A percentile compares a stretch with the other conserved stretches of the same genome.
phyloP scores from a whole-genome alignment of 805 yeast genomes.

The Sugiyamaella lignohabitans region DNA sequence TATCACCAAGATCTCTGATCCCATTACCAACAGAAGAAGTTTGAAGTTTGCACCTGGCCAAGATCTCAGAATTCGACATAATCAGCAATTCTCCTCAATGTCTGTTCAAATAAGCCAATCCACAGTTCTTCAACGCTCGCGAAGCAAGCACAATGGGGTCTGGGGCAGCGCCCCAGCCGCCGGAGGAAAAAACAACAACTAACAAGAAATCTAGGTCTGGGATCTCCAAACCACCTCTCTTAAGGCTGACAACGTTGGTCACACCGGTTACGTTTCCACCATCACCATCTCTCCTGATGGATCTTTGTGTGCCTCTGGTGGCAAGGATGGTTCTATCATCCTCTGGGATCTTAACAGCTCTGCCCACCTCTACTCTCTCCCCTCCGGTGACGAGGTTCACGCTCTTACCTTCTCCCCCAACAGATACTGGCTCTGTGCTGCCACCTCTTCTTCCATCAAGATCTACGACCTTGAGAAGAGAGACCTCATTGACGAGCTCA shows the following conservation, averaged over 20 bases:
- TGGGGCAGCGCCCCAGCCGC: no score
- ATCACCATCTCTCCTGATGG: constrained; percentile 99
- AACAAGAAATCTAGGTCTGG: constrained; percentile 68
- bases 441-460: constrained; percentile 96
- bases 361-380: constrained; percentile 84
- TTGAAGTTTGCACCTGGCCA: constrained; percentile 11
- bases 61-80: background rate
- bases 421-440: constrained; percentile 99
- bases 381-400: constrained; percentile 93
- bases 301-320: constrained; percentile 98
- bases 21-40: no score
- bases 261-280: constrained; percentile 97
- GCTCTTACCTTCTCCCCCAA: constrained; percentile 99
- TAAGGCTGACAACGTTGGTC: constrained; percentile 96
- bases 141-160: no score
- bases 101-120: no score
- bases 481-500: constrained; percentile 90
- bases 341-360: constrained; percentile 93
- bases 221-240: constrained; percentile 77
- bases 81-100: no score
- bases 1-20: constrained; percentile 99
- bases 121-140: constrained; percentile 8
- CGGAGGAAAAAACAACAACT: constrained; percentile 8
- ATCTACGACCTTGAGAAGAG: constrained; percentile 96
- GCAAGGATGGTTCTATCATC: constrained; percentile 98